These are phyloP conservation scores for Thielaviopsis ethacetica DNA, from an alignment of 2,329 filamentous ascomycete genomes.

Conservation along the genomic window DNA sequence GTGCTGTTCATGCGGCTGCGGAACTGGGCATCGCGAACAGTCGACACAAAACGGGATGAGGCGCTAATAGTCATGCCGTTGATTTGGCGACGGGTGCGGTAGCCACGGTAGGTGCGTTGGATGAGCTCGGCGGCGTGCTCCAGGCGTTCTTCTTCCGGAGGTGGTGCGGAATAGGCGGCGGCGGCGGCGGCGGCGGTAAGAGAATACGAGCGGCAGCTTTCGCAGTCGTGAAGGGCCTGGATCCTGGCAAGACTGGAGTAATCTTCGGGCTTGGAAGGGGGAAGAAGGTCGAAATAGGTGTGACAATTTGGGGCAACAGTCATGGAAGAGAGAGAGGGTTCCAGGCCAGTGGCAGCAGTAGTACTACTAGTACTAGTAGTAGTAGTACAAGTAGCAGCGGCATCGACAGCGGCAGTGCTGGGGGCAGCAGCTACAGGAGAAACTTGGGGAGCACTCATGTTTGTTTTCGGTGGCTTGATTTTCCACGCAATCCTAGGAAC, in stretches of 20 bases:
- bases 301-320: constrained; percentile 14
- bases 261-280: constrained; percentile 28
- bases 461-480: neutral
- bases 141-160: constrained; percentile 1
- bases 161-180: constrained; percentile 6
- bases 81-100: constrained; percentile 55
- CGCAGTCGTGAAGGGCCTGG: constrained; percentile 30
- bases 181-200: neutral
- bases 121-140: constrained; percentile 38
- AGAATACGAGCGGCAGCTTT: constrained; percentile 16
- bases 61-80: constrained; percentile 52
- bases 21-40: constrained; percentile 40
- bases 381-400: neutral
- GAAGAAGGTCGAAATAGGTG: constrained; percentile 34
- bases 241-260: constrained; percentile 32
- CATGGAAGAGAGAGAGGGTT: neutral
- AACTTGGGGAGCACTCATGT: neutral
- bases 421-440: neutral
- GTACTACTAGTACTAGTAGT: neutral
- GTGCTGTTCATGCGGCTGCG: constrained; percentile 26
- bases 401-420: neutral
- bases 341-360: neutral
- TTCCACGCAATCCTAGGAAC: too few species aligned
- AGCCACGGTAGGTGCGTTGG: constrained; percentile 62
- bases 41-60: constrained; percentile 55